Evolutionary conservation across 2,329 filamentous ascomycete species (phyloP).

Genomic region (Dothidotthia symphoricarpi): DNA sequence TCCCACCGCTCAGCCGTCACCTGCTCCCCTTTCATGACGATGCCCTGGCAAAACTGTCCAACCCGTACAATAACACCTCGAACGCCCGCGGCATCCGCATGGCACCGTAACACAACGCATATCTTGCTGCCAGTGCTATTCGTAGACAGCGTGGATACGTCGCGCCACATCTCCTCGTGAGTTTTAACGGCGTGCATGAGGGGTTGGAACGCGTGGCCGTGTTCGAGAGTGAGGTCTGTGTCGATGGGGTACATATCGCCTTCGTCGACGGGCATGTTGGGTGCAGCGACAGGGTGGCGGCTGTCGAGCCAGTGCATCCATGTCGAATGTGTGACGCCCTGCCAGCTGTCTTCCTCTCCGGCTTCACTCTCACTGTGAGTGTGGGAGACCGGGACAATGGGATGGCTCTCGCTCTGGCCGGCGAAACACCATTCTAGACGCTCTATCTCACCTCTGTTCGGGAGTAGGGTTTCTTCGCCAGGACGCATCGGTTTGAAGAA

Average conservation of each 20-base stretch:
- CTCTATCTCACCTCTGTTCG: slow-evolving; percentile 29
- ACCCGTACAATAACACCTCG: slow-evolving; percentile 56
- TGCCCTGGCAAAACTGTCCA: slow-evolving; percentile 57
- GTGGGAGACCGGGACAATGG: not conserved
- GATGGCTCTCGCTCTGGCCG: slow-evolving; percentile 46
- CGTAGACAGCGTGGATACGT: slow-evolving; percentile 40
- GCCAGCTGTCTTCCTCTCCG: slow-evolving; percentile 1
- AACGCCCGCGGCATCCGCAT: slow-evolving; percentile 33
- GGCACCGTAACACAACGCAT: slow-evolving; percentile 45
- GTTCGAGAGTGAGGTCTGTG: slow-evolving; percentile 46
- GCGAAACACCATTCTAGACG: slow-evolving; percentile 66
- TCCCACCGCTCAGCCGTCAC: slow-evolving; percentile 58
- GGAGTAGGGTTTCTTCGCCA: slow-evolving; percentile 8
- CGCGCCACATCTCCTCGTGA: slow-evolving; percentile 69
- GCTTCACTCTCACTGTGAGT: not conserved
- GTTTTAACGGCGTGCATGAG: slow-evolving; percentile 49
- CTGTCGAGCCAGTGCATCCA: slow-evolving; percentile 64
- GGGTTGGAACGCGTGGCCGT: slow-evolving; percentile 60
- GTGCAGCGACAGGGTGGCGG: slow-evolving; percentile 42
- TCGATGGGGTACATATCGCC: slow-evolving; percentile 55
- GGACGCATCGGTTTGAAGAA: slow-evolving; percentile 41
- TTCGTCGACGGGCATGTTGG: slow-evolving; percentile 47
- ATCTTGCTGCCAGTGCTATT: slow-evolving; percentile 12
- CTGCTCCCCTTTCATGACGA: slow-evolving; percentile 49
- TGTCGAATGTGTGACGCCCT: slow-evolving; percentile 30